Conservation (phyloP, 2,329 filamentous ascomycete genomes). For the Macrophomina phaseolina region DNA sequence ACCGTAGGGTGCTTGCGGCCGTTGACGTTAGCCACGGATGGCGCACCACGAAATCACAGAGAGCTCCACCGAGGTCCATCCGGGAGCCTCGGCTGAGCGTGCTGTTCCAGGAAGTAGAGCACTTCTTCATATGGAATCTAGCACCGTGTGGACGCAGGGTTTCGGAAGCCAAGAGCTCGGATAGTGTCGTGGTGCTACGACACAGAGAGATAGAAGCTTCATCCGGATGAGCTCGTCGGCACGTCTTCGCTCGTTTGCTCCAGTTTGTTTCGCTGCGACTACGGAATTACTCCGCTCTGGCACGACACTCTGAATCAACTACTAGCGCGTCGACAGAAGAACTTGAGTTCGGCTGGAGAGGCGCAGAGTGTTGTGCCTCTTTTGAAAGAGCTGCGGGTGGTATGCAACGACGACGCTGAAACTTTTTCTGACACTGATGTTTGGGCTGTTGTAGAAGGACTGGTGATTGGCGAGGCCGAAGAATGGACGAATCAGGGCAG, state of each 20-base stretch:
- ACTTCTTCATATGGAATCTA: background rate
- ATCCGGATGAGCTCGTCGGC: background rate
- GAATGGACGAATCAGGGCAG: background rate
- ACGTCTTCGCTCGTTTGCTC: background rate
- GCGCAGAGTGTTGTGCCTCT: background rate
- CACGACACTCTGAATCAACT: background rate
- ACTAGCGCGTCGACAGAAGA: background rate
- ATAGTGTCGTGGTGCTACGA: background rate
- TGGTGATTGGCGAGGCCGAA: background rate
- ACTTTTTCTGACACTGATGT: background rate
- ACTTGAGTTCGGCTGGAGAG: background rate
- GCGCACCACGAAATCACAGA: background rate
- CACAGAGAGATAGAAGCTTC: background rate
- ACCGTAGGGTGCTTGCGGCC: no score
- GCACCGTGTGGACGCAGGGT: background rate
- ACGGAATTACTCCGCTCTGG: background rate
- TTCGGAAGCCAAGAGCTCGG: background rate
- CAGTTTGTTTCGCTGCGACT: background rate
- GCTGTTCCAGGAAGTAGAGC: background rate
- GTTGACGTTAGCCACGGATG: background rate
- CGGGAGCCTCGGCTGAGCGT: background rate
- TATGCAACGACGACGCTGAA: background rate
- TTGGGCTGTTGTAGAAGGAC: constrained; percentile 18
- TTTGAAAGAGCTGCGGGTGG: constrained; percentile 1
- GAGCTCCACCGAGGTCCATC: background rate